Evolutionary conservation across 2,329 filamentous ascomycete species (phyloP).

Genomic region (Stagonosporopsis tanaceti): DNA sequence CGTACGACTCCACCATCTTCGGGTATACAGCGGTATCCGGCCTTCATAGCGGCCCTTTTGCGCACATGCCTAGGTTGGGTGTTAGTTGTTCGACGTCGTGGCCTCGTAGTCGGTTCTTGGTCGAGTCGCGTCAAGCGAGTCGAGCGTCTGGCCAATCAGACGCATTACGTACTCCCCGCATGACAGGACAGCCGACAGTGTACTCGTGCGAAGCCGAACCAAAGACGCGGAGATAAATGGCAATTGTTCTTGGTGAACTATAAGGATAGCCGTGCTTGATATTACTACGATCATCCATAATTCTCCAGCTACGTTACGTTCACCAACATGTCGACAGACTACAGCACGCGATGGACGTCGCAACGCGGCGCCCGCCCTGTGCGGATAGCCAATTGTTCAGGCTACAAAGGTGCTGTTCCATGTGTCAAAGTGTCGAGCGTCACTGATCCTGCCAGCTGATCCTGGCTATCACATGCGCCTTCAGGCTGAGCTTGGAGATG

Average conservation of each 20-base stretch:
- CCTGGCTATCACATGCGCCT: constrained; percentile 49
- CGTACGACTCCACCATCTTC: background rate
- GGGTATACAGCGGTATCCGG: background rate
- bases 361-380: constrained; percentile 44
- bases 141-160: constrained; percentile 25
- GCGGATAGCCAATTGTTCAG: constrained; percentile 51
- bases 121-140: constrained; percentile 34
- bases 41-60: background rate
- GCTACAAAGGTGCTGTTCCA: constrained; percentile 37
- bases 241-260: background rate
- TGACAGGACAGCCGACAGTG: background rate
- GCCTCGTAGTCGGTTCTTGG: constrained; percentile 23
- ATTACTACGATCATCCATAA: background rate
- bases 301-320: background rate
- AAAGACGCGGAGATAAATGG: background rate
- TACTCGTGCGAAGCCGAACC: background rate
- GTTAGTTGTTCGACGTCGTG: constrained; percentile 7
- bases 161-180: constrained; percentile 21
- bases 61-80: background rate
- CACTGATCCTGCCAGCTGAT: constrained; percentile 37
- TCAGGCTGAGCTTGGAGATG: constrained; percentile 46
- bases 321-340: constrained; percentile 28
- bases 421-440: background rate
- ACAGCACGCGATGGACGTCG: constrained; percentile 36
- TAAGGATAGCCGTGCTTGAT: background rate